These are phyloP conservation scores for Cladosporium sphaerospermum DNA, from an alignment of 2,329 filamentous ascomycete genomes.

Conservation along the genomic window DNA sequence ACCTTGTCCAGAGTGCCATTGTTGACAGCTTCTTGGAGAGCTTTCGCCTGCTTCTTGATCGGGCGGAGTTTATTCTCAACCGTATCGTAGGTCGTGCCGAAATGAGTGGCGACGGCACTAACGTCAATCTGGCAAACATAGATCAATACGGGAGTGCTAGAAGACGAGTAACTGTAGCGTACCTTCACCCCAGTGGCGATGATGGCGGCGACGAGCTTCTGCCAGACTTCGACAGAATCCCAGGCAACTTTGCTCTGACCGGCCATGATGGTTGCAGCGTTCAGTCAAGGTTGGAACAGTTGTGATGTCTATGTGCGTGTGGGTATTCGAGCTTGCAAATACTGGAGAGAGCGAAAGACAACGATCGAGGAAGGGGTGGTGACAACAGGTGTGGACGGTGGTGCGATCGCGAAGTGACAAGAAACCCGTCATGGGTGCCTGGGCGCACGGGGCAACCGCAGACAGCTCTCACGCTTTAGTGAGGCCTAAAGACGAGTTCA, in stretches of 20 bases:
- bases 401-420: neutral
- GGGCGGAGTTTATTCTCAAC: conserved; percentile 43
- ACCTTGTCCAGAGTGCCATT: conserved; percentile 14
- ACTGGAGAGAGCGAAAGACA: neutral
- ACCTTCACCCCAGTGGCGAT: conserved; percentile 34
- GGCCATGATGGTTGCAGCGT: neutral
- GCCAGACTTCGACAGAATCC: conserved; percentile 14
- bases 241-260: conserved; percentile 6
- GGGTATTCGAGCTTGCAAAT: neutral
- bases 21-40: conserved; percentile 28
- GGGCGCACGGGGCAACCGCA: too few species aligned
- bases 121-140: conserved; percentile 37
- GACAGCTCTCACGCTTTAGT: neutral
- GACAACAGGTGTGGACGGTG: neutral
- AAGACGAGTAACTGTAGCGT: neutral
- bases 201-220: conserved; percentile 37
- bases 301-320: neutral
- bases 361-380: neutral
- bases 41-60: conserved; percentile 37
- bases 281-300: neutral
- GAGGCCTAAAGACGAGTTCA: conserved; percentile 1
- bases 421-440: too few species aligned
- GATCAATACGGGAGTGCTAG: too few species aligned
- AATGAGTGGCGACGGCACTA: conserved; percentile 38
- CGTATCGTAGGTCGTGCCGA: conserved; percentile 43